These are phyloP conservation scores for Panellus pusillus DNA, from an alignment of 768 basidiomycete species.

Conservation along the genomic window DNA sequence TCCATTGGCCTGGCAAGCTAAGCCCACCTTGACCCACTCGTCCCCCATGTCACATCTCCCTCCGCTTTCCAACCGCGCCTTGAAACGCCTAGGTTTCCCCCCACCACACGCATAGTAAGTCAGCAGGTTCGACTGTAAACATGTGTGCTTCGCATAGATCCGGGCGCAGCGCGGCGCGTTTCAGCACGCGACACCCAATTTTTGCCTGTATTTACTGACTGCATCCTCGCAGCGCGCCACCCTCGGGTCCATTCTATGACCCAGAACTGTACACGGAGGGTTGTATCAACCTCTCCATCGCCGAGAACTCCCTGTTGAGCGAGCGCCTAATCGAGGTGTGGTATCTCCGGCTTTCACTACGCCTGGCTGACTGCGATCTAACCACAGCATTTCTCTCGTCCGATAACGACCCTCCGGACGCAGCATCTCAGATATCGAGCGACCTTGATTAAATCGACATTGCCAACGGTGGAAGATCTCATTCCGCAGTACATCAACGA, in stretches of 20 bases:
- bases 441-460: constrained; percentile 8
- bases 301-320: constrained; percentile 17
- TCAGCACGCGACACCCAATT: too few relatives aligned
- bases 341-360: neutral
- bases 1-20: too few relatives aligned
- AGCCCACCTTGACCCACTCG: neutral
- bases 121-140: neutral
- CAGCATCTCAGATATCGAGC: constrained; percentile 15
- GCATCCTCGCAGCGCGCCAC: neutral
- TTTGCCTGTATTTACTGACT: neutral
- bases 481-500: constrained; percentile 19
- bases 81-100: constrained; percentile 8
- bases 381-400: constrained; percentile 12
- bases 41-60: neutral
- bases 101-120: constrained; percentile 22
- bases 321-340: constrained; percentile 17
- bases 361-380: neutral
- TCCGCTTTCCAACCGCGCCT: constrained; percentile 7
- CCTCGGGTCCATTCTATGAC: constrained; percentile 13
- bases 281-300: constrained; percentile 16
- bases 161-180: too few relatives aligned
- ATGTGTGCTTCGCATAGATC: neutral
- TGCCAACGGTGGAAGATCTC: constrained; percentile 19
- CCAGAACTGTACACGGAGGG: constrained; percentile 14
- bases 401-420: constrained; percentile 1